These are phyloP conservation scores for Nemophila menziesii DNA, from an alignment of 257 asterid species.

Conservation along the genomic window DNA sequence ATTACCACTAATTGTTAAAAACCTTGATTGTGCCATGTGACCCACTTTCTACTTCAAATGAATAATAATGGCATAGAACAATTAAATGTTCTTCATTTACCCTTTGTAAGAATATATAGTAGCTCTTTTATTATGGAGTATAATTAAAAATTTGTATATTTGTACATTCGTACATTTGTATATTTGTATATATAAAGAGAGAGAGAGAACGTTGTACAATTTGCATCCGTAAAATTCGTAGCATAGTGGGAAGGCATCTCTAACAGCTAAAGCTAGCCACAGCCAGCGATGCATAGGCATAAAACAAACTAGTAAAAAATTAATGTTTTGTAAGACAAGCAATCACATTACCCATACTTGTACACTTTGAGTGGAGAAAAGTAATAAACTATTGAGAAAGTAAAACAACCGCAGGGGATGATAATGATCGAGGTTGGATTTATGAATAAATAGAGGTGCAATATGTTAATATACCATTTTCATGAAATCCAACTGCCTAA, in stretches of 20 bases:
- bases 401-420: no score
- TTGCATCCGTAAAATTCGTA: conserved; percentile 30
- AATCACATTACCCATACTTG: conserved; percentile 10
- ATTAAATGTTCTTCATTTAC: conserved; percentile 8
- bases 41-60: conserved; percentile 4
- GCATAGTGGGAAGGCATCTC: conserved; percentile 51
- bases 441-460: no score
- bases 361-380: conserved; percentile 10
- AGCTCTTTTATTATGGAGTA: neutral
- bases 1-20: no score
- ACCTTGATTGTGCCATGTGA: conserved; percentile 14
- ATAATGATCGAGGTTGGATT: no score
- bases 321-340: conserved; percentile 31
- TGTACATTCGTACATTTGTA: neutral
- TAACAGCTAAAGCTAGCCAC: conserved; percentile 40
- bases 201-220: conserved; percentile 4
- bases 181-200: no score
- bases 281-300: conserved; percentile 51
- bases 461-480: no score
- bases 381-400: conserved; percentile 1
- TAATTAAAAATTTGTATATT: neutral
- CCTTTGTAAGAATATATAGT: neutral
- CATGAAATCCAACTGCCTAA: no score
- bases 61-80: conserved; percentile 9
- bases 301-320: conserved; percentile 26